Conservation (phyloP, 23 red algal genomes). For the Chondrus crispus region DNA sequence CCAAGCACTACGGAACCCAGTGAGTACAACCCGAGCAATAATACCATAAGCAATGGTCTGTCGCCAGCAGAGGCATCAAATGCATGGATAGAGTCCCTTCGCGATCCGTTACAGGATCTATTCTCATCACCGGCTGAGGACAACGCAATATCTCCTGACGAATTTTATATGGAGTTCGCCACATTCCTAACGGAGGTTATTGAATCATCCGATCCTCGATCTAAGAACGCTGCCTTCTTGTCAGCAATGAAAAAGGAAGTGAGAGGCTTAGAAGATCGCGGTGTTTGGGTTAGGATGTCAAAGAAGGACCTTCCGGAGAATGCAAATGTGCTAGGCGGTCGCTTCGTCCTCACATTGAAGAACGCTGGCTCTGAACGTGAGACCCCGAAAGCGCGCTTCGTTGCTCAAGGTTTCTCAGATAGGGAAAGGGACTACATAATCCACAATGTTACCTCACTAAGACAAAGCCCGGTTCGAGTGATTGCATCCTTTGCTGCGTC, state of each 20-base stretch:
- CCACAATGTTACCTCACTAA: neutral
- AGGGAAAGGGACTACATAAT: neutral
- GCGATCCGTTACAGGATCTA: no score
- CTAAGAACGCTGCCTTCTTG: neutral
- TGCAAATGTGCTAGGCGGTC: neutral
- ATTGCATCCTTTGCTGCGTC: neutral
- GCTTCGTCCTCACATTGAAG: neutral
- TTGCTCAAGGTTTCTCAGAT: neutral
- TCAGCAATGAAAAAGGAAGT: neutral
- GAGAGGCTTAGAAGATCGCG: neutral
- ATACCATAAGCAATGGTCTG: no score
- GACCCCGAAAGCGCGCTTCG: neutral
- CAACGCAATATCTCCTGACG: no score
- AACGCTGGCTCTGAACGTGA: neutral
- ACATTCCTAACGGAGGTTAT: neutral
- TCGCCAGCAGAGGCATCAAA: no score
- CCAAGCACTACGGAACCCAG: no score
- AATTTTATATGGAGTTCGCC: no score
- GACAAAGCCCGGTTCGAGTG: neutral
- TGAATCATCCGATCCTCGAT: neutral
- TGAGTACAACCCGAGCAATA: no score
- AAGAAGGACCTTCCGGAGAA: neutral
- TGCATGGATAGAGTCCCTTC: no score
- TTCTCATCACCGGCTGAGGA: no score
- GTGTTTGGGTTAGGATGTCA: neutral